Evolutionary conservation across 1,284 basidiomycete genomes (phyloP).

Genomic region (Austroboletus olivaceoglutinosus): DNA sequence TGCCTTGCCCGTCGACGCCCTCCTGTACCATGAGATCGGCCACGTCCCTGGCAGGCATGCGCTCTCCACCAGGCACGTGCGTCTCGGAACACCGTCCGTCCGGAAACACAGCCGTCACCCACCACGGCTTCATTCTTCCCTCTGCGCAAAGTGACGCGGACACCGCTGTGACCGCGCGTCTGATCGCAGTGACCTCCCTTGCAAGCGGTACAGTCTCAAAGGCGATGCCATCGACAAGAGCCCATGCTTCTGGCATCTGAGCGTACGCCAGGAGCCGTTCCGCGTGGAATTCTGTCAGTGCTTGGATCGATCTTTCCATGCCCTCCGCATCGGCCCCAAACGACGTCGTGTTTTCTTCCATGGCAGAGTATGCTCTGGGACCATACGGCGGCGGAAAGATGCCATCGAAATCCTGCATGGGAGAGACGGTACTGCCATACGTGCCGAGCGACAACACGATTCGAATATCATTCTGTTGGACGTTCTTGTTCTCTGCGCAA

Average conservation of each 20-base stretch:
- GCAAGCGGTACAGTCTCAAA: conserved; percentile 80
- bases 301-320: conserved; percentile 42
- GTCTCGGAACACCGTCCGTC: conserved; percentile 50
- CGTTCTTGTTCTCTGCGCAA: conserved; percentile 23
- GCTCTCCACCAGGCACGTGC: conserved; percentile 22
- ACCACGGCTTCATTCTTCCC: conserved; percentile 65
- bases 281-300: conserved; percentile 67
- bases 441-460: conserved; percentile 74
- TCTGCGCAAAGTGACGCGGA: conserved; percentile 5
- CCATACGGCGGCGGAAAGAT: conserved; percentile 76
- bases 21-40: conserved; percentile 35
- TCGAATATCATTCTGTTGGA: conserved; percentile 28
- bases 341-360: conserved; percentile 39
- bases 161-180: conserved; percentile 43
- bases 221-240: conserved; percentile 59
- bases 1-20: conserved; percentile 17
- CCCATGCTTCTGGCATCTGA: conserved; percentile 50
- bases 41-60: conserved; percentile 37
- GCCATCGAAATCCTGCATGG: conserved; percentile 73
- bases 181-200: conserved; percentile 65
- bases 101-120: conserved; percentile 74
- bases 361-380: conserved; percentile 43
- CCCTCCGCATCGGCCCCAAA: conserved; percentile 38
- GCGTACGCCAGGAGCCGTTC: conserved; percentile 59
- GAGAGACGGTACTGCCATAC: conserved; percentile 65